phyloP scores from a whole-genome alignment of 345 rosid genomes.

The Stellera chamaejasme region DNA sequence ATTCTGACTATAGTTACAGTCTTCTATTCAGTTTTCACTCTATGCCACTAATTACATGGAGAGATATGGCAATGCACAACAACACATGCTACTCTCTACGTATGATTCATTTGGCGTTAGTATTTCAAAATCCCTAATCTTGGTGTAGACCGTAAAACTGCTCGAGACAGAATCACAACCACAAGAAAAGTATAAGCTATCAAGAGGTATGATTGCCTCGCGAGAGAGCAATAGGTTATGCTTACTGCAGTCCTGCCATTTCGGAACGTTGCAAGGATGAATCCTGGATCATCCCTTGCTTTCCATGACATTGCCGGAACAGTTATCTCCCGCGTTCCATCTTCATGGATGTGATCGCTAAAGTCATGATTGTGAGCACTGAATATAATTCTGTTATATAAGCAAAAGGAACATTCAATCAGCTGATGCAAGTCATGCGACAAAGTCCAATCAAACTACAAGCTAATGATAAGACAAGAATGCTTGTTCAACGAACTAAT shows the following conservation, averaged over 20 bases:
- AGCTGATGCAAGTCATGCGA: neutral
- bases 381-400: constrained; percentile 36
- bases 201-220: constrained; percentile 40
- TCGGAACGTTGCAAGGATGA: constrained; percentile 39
- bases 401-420: neutral
- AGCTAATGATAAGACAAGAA: constrained; percentile 1
- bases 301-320: constrained; percentile 56
- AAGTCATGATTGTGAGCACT: constrained; percentile 45
- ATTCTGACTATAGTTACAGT: too few species aligned
- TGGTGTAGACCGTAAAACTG: constrained; percentile 18
- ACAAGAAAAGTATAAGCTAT: constrained; percentile 20
- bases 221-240: constrained; percentile 44
- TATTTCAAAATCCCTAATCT: constrained; percentile 10
- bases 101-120: constrained; percentile 2
- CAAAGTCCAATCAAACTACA: neutral
- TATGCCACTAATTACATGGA: too few species aligned
- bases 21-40: too few species aligned
- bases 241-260: constrained; percentile 22
- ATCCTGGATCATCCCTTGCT: constrained; percentile 49
- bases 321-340: constrained; percentile 54
- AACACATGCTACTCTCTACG: neutral
- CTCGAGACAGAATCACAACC: constrained; percentile 16
- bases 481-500: neutral
- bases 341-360: constrained; percentile 37
- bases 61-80: constrained; percentile 16